Conservation (phyloP, 495 filamentous ascomycete genomes). For the Astrothelium subdiscretum region DNA sequence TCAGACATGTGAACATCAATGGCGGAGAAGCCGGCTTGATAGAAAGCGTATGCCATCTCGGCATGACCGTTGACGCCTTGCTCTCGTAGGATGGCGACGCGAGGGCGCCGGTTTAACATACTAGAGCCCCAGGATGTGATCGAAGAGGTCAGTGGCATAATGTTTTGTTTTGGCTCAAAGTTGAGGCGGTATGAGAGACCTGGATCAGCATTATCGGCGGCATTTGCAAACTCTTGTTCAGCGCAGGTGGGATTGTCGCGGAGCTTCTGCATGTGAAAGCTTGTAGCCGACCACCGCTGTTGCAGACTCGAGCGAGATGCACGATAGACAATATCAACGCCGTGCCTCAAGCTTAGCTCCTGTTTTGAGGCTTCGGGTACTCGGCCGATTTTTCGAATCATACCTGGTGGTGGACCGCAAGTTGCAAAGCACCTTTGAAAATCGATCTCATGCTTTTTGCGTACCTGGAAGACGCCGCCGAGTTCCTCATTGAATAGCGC, state of each 20-base stretch:
- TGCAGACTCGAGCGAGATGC: constrained; percentile 64
- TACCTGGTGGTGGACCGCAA: constrained; percentile 68
- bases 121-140: constrained; percentile 37
- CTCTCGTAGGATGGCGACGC: constrained; percentile 88
- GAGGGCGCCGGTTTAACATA: constrained; percentile 61
- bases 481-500: constrained; percentile 92
- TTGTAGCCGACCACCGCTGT: constrained; percentile 79
- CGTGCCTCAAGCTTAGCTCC: constrained; percentile 61
- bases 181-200: constrained; percentile 78
- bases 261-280: constrained; percentile 80
- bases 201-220: constrained; percentile 64
- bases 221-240: constrained; percentile 68
- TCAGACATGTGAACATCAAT: constrained; percentile 97
- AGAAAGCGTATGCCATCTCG: constrained; percentile 97
- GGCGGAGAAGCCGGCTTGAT: constrained; percentile 77
- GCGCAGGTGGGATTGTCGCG: constrained; percentile 83
- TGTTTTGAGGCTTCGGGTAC: constrained; percentile 64
- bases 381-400: constrained; percentile 73
- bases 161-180: constrained; percentile 69
- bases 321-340: constrained; percentile 52
- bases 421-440: constrained; percentile 89
- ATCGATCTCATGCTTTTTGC: constrained; percentile 65
- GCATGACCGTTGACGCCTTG: constrained; percentile 91
- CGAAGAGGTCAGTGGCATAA: constrained; percentile 54
- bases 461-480: constrained; percentile 93